Percentiles rank a stretch among this genome's conserved stretches.
These are phyloP conservation scores for Collybia sp. DNA, from an alignment of 768 basidiomycete species.

Conservation along the genomic window DNA sequence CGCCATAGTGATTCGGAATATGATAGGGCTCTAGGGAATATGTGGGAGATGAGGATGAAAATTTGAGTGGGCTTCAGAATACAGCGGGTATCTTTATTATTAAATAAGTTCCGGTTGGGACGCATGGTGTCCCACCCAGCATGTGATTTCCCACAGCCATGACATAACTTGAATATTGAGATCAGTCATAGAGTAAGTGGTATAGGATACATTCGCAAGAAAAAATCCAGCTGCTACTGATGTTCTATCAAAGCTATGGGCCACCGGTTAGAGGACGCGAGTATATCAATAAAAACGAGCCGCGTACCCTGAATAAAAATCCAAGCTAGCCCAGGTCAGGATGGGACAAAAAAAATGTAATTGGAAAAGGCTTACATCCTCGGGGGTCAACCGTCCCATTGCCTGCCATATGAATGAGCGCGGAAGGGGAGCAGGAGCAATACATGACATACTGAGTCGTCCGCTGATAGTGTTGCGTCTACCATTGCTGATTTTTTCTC, in stretches of 20 bases:
- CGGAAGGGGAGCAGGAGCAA: slow-evolving; percentile 1
- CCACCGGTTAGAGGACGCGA: too few relatives aligned
- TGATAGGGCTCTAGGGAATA: too few relatives aligned
- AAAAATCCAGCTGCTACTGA: not conserved
- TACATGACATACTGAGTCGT: slow-evolving; percentile 58
- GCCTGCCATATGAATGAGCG: slow-evolving; percentile 40
- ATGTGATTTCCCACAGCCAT: too few relatives aligned
- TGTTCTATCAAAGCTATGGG: too few relatives aligned
- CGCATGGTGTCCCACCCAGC: too few relatives aligned
- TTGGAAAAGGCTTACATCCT: slow-evolving; percentile 46
- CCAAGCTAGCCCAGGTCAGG: slow-evolving; percentile 35
- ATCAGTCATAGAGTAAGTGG: too few relatives aligned
- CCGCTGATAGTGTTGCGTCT: slow-evolving; percentile 77
- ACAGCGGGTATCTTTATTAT: too few relatives aligned
- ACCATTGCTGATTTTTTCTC: slow-evolving; percentile 98
- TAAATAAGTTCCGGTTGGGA: too few relatives aligned
- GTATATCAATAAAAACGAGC: not conserved
- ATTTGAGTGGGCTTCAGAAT: too few relatives aligned
- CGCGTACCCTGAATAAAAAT: slow-evolving; percentile 53
- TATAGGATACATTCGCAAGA: not conserved
- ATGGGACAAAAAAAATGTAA: not conserved
- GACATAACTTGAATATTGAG: too few relatives aligned
- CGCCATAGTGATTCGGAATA: slow-evolving; percentile 17
- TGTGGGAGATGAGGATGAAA: too few relatives aligned
- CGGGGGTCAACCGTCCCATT: slow-evolving; percentile 91